A percentile compares a stretch with the other conserved stretches of the same genome.
Conservation (phyloP, 257 asterid species). For the Phtheirospermum japonicum region DNA sequence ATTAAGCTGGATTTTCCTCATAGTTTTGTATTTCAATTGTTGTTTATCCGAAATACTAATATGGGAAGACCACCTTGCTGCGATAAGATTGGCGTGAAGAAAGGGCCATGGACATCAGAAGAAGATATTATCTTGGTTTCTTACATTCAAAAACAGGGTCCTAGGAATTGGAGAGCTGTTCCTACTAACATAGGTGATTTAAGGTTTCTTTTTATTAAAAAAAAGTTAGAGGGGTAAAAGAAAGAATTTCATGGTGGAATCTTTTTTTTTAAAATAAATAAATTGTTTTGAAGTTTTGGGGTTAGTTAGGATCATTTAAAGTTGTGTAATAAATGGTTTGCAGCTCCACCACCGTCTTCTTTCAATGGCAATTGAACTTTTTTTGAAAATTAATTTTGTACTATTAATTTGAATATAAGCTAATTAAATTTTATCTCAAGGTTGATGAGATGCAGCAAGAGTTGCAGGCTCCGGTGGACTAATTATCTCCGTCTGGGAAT, state of each 20-base stretch:
- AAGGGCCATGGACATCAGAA: conserved; percentile 85
- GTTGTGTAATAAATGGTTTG: conserved; percentile 39
- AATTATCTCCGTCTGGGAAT: conserved; percentile 77
- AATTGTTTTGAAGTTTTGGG: conserved; percentile 4
- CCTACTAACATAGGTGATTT: conserved; percentile 65
- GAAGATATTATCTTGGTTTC: conserved; percentile 69
- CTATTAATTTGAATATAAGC: too few relatives aligned
- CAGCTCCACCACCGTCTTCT: conserved; percentile 30
- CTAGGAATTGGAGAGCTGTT: conserved; percentile 73
- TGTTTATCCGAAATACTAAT: too few relatives aligned
- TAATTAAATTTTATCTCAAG: too few relatives aligned
- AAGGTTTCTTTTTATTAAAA: not conserved
- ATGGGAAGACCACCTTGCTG: conserved; percentile 83
- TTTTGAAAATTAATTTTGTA: too few relatives aligned
- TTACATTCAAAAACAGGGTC: conserved; percentile 73
- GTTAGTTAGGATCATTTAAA: conserved; percentile 45
- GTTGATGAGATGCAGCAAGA: conserved; percentile 69
- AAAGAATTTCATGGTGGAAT: too few relatives aligned
- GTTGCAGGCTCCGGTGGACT: conserved; percentile 78
- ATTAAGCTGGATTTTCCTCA: too few relatives aligned
- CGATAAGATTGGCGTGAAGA: conserved; percentile 56
- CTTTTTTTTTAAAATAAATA: too few relatives aligned
- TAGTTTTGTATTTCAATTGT: too few relatives aligned
- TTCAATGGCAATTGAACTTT: too few relatives aligned
- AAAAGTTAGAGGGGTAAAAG: too few relatives aligned